A percentile compares a stretch with the other conserved stretches of the same genome.
Evolutionary conservation across 139 green algal genomes (phyloP).

Genomic region (Chlamydomonas schloesseri): DNA sequence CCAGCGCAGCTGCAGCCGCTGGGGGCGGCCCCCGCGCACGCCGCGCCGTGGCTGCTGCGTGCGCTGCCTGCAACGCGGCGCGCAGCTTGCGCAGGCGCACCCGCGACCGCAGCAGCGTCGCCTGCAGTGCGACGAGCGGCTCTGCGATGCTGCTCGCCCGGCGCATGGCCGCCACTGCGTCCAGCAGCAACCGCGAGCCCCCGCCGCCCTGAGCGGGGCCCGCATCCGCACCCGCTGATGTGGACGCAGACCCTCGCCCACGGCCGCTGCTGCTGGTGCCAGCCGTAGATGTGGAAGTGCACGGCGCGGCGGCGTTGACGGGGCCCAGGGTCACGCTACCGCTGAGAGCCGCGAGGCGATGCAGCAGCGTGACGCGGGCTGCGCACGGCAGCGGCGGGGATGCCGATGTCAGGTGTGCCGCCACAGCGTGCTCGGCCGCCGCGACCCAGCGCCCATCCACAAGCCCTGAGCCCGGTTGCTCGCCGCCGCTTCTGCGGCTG

Average conservation of each 20-base stretch:
- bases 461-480: too few species aligned
- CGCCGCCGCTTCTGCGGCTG: background rate
- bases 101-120: conserved; percentile 2
- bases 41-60: background rate
- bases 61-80: background rate
- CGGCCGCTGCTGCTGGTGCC: too few species aligned
- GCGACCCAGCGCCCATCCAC: background rate
- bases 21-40: background rate
- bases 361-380: background rate
- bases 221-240: too few species aligned
- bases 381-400: background rate
- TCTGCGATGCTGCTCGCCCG: background rate
- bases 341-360: background rate
- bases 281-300: too few species aligned
- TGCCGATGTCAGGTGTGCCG: background rate
- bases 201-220: background rate
- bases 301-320: too few species aligned
- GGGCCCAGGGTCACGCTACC: too few species aligned
- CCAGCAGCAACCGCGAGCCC: background rate
- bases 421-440: background rate
- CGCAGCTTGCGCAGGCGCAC: conserved; percentile 14
- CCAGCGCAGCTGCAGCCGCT: too few species aligned
- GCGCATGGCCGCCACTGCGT: background rate
- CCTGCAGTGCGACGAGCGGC: background rate
- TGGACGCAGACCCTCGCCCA: too few species aligned